Evolutionary conservation across 2,329 filamentous ascomycete genomes (phyloP).

Genomic region (Rhexocercosporidium sp.): DNA sequence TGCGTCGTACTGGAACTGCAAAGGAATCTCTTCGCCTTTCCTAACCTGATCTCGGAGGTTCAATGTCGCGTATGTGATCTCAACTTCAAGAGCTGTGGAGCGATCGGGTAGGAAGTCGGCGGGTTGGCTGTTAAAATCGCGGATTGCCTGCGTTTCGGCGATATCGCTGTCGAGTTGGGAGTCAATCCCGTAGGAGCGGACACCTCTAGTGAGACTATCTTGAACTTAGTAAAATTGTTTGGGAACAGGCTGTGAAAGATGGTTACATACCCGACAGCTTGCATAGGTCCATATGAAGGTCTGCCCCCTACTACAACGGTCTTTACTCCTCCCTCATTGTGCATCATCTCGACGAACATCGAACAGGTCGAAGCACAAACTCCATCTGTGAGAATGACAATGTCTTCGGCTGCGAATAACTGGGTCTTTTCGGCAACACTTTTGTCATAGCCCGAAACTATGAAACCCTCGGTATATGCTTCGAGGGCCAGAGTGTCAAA

Average conservation of each 20-base stretch:
- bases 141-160: constrained; percentile 33
- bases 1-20: constrained; percentile 66
- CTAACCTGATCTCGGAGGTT: constrained; percentile 49
- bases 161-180: constrained; percentile 37
- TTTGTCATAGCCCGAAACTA: constrained; percentile 39
- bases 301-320: constrained; percentile 58
- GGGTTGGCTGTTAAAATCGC: constrained; percentile 21
- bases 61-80: constrained; percentile 43
- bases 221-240: not conserved
- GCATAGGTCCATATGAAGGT: constrained; percentile 53
- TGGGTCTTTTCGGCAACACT: constrained; percentile 28
- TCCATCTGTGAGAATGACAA: constrained; percentile 57
- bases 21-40: constrained; percentile 45
- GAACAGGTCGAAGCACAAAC: constrained; percentile 64
- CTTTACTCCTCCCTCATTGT: constrained; percentile 57
- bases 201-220: constrained; percentile 50
- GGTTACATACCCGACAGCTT: constrained; percentile 43
- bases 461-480: constrained; percentile 32
- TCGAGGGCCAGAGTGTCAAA: constrained; percentile 31
- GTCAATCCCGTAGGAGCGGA: constrained; percentile 42
- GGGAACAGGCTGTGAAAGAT: too few species aligned
- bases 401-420: constrained; percentile 48
- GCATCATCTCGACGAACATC: constrained; percentile 60
- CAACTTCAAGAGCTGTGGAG: constrained; percentile 21
- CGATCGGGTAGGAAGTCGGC: constrained; percentile 36